Evolutionary conservation across 2,329 filamentous ascomycete genomes (phyloP).

Genomic region (Aschersonia sp.): DNA sequence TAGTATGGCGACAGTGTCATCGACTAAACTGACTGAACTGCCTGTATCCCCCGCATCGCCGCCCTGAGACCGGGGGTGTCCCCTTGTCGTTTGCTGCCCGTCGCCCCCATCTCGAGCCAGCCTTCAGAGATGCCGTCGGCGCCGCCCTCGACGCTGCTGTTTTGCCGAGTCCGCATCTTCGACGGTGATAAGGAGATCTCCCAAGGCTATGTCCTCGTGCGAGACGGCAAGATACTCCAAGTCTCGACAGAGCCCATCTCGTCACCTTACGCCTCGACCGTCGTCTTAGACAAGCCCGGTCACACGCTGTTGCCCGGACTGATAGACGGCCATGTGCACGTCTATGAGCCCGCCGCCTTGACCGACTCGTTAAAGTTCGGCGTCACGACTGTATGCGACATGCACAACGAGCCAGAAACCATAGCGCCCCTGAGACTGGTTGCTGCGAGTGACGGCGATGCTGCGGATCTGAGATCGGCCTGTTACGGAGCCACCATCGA

Average conservation of each 20-base stretch:
- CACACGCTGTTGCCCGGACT: slow-evolving; percentile 33
- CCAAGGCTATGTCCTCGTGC: slow-evolving; percentile 23
- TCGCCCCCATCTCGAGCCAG: too few species aligned
- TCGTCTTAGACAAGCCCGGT: slow-evolving; percentile 24
- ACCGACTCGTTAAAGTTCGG: slow-evolving; percentile 31
- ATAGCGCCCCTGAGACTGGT: slow-evolving; percentile 16
- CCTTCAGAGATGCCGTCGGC: not conserved
- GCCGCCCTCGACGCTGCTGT: slow-evolving; percentile 3
- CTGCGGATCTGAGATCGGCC: slow-evolving; percentile 32
- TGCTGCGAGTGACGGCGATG: slow-evolving; percentile 10
- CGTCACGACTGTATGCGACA: slow-evolving; percentile 35
- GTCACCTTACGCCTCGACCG: slow-evolving; percentile 6
- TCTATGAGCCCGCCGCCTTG: slow-evolving; percentile 21
- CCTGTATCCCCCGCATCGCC: not conserved
- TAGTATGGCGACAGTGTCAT: not conserved
- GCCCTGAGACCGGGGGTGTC: not conserved
- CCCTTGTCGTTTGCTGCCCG: not conserved
- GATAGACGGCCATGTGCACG: slow-evolving; percentile 35
- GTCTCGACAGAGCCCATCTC: slow-evolving; percentile 5
- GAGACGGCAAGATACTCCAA: slow-evolving; percentile 23
- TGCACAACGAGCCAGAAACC: slow-evolving; percentile 25
- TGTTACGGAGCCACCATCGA: slow-evolving; percentile 33
- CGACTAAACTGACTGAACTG: not conserved
- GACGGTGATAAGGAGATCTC: slow-evolving; percentile 26
- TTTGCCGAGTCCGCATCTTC: slow-evolving; percentile 25